Percentiles rank a stretch among this genome's conserved stretches.
Conservation (phyloP, 192 early-diverging fungal species). For the Oehlia diaphana region DNA sequence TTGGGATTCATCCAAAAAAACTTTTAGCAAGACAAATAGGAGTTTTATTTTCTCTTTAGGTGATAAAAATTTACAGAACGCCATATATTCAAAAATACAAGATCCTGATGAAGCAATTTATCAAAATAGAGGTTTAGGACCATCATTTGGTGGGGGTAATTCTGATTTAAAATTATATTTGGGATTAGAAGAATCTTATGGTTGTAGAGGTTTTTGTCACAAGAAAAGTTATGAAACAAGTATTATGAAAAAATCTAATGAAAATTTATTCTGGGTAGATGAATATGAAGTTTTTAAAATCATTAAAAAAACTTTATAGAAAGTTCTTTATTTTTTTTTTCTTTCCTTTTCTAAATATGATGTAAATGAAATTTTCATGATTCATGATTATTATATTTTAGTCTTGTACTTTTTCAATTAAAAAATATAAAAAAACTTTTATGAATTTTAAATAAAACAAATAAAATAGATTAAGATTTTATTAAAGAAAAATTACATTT, state of each 20-base stretch:
- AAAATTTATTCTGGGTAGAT: not conserved
- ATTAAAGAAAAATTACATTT: too few species aligned
- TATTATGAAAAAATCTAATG: not conserved
- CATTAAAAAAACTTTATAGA: not conserved
- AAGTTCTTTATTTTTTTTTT: not conserved
- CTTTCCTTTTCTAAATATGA: too few species aligned
- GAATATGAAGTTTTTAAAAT: not conserved
- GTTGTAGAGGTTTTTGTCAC: not conserved
- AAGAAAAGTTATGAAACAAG: not conserved
- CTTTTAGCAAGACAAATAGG: not conserved
- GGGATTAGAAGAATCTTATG: not conserved
- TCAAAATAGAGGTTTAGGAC: not conserved
- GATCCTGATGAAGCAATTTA: not conserved
- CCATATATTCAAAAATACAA: not conserved
- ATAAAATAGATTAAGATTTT: too few species aligned
- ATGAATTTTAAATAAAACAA: too few species aligned
- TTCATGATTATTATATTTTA: too few species aligned
- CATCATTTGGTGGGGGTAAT: not conserved
- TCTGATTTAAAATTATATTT: not conserved
- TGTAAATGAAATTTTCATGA: too few species aligned
- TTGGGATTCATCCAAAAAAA: not conserved
- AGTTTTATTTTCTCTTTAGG: slow-evolving; percentile 1
- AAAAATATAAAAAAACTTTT: too few species aligned
- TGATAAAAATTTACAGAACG: not conserved
- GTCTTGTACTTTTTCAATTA: too few species aligned